Conservation (phyloP, 371 early-diverging fungal genomes). For the Mucor saturninus region DNA sequence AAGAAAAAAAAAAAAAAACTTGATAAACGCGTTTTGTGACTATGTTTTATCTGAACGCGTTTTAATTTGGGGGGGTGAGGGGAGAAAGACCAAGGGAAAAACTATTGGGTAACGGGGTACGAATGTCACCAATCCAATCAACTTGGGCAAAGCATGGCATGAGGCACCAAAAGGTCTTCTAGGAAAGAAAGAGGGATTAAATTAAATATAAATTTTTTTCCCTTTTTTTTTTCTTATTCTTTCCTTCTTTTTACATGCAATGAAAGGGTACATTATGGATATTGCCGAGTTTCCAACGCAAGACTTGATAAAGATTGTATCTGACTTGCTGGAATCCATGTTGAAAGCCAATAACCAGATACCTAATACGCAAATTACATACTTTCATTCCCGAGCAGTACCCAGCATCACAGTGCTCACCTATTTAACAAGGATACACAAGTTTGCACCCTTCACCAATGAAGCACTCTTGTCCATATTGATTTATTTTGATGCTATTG, state of each 20-base stretch:
- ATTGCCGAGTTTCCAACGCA: slow-evolving; percentile 49
- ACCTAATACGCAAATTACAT: slow-evolving; percentile 58
- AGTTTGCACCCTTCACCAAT: slow-evolving; percentile 78
- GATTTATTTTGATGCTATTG: slow-evolving; percentile 84
- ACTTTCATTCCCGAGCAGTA: slow-evolving; percentile 82
- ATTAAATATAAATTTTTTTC: slow-evolving; percentile 6
- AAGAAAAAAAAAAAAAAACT: not conserved
- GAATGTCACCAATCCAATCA: slow-evolving; percentile 9
- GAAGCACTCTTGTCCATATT: slow-evolving; percentile 73
- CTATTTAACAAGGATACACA: slow-evolving; percentile 69
- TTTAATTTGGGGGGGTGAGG: too few relatives aligned
- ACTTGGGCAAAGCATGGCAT: slow-evolving; percentile 3
- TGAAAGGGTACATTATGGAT: slow-evolving; percentile 23
- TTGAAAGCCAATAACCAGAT: slow-evolving; percentile 66
- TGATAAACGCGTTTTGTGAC: slow-evolving; percentile 3
- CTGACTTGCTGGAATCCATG: slow-evolving; percentile 54
- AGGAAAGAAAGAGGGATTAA: slow-evolving; percentile 13
- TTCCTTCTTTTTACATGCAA: not conserved
- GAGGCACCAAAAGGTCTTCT: slow-evolving; percentile 3
- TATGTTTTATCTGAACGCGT: not conserved
- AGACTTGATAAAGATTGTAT: slow-evolving; percentile 46
- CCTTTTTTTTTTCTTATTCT: slow-evolving; percentile 1
- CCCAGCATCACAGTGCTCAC: slow-evolving; percentile 71
- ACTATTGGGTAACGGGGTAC: not conserved
- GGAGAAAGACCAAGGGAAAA: too few relatives aligned